Evolutionary conservation across 2,329 filamentous ascomycete genomes (phyloP).

Genomic region (Sporothrix sp.): DNA sequence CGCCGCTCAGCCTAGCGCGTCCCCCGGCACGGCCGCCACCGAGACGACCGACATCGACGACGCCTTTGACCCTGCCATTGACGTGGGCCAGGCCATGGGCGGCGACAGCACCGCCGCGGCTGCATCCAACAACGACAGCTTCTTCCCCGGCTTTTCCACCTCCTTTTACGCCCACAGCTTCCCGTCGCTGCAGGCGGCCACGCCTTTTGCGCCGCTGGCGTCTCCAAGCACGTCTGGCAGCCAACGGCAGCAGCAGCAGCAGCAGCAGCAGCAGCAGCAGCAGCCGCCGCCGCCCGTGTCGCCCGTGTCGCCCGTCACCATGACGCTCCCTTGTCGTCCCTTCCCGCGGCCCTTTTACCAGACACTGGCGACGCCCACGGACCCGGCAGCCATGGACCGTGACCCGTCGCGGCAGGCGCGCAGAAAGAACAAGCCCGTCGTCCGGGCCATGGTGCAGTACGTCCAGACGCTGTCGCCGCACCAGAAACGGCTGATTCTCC

Average conservation of each 20-base stretch:
- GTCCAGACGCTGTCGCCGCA: slow-evolving; percentile 12
- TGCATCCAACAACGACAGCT: not conserved
- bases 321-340: slow-evolving; percentile 3
- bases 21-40: not conserved
- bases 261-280: not conserved
- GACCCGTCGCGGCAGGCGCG: not conserved
- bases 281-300: too few species aligned
- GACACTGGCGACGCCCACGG: not conserved
- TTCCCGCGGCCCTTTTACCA: not conserved
- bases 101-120: not conserved
- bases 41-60: not conserved
- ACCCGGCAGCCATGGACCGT: not conserved
- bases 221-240: too few species aligned
- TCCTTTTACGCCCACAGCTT: not conserved
- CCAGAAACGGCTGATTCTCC: slow-evolving; percentile 13
- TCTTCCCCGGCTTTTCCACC: not conserved
- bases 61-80: slow-evolving; percentile 2
- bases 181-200: not conserved
- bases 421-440: slow-evolving; percentile 6
- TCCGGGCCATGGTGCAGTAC: slow-evolving; percentile 13
- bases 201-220: too few species aligned
- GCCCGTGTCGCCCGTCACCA: too few species aligned
- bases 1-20: not conserved
- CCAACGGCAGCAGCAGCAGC: not conserved
- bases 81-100: not conserved